Percentiles rank a stretch among this genome's conserved stretches.
Evolutionary conservation across 306 rosid species (phyloP).

Genomic region (Quercus aquifolioides): DNA sequence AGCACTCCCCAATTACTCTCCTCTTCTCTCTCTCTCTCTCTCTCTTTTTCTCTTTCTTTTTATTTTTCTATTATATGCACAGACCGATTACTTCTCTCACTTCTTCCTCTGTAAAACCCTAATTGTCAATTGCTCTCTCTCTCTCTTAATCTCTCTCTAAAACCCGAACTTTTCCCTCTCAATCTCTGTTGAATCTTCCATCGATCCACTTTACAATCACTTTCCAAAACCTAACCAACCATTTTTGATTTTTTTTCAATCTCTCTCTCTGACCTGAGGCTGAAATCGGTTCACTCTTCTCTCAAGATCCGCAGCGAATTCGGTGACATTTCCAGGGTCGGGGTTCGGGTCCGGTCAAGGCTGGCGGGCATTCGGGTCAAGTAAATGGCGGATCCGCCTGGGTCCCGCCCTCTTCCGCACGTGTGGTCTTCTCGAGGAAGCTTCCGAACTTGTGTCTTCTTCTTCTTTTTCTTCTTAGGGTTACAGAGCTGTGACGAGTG

Average conservation of each 20-base stretch:
- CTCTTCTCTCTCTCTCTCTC: background rate
- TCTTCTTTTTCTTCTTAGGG: conserved; percentile 27
- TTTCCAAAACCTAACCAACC: background rate
- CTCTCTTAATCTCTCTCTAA: background rate
- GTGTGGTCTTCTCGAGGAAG: conserved; percentile 24
- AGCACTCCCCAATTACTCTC: background rate
- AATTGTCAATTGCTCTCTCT: conserved; percentile 35
- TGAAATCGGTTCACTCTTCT: background rate
- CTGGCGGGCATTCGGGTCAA: conserved; percentile 65
- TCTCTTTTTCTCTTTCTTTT: background rate
- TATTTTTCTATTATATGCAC: background rate
- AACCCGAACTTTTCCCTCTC: conserved; percentile 21
- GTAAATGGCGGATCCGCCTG: conserved; percentile 93
- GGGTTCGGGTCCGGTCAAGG: conserved; percentile 32
- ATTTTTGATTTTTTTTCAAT: no score
- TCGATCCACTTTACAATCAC: conserved; percentile 28
- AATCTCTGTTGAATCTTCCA: conserved; percentile 23
- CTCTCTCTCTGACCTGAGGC: background rate
- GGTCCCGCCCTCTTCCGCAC: conserved; percentile 46
- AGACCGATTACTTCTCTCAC: conserved; percentile 36
- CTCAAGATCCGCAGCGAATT: conserved; percentile 41
- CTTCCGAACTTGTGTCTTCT: conserved; percentile 16
- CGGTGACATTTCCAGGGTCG: conserved; percentile 30
- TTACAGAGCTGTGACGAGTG: conserved; percentile 37
- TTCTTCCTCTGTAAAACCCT: conserved; percentile 76